phyloP scores from a whole-genome alignment of 140 eudicot species.

The Cichorium intybus region DNA sequence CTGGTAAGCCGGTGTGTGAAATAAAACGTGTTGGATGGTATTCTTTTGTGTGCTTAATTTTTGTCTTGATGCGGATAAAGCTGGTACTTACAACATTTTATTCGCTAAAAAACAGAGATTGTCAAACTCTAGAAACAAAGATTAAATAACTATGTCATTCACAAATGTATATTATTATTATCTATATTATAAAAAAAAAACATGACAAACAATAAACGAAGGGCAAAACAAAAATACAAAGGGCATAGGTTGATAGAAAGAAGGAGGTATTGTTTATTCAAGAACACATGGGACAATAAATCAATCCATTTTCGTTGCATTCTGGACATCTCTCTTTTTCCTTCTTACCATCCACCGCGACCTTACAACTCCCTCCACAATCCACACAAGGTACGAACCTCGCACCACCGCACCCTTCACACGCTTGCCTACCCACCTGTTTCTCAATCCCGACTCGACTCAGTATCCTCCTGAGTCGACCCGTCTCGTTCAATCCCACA shows the following conservation, averaged over 20 bases:
- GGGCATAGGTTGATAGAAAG: not conserved
- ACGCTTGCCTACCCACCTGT: constrained; percentile 69
- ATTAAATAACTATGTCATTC: not conserved
- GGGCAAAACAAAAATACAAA: constrained; percentile 3
- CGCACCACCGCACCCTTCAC: constrained; percentile 95
- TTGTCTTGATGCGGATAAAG: no score
- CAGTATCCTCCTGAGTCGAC: constrained; percentile 70
- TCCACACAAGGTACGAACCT: constrained; percentile 91
- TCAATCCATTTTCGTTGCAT: constrained; percentile 87
- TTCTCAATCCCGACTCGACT: constrained; percentile 76
- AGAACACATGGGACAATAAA: constrained; percentile 70
- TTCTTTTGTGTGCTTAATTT: no score
- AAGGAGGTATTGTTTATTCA: not conserved
- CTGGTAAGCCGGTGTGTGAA: no score
- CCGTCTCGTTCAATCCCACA: constrained; percentile 71
- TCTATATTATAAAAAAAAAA: not conserved
- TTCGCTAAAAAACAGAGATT: no score
- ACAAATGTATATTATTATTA: constrained; percentile 10
- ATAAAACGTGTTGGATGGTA: not conserved
- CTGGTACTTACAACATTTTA: no score
- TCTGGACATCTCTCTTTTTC: constrained; percentile 70
- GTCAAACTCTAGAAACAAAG: no score
- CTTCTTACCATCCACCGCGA: constrained; percentile 49
- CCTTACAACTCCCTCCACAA: constrained; percentile 91
- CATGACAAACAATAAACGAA: not conserved